These are phyloP conservation scores for Posidonia oceanica DNA, from an alignment of 116 monocot genomes.

Conservation along the genomic window DNA sequence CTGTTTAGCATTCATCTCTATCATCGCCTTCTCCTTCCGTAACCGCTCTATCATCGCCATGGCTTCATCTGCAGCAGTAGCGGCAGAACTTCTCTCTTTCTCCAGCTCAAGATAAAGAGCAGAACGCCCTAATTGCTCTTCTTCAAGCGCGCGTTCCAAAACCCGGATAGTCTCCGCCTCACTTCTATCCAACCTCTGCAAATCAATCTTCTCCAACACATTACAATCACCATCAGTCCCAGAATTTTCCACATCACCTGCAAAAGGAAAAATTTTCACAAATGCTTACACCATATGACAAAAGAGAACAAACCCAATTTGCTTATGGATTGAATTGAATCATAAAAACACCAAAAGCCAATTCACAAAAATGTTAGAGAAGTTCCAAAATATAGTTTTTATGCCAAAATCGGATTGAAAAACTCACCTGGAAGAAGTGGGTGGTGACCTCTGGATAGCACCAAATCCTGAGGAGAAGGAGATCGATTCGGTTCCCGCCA, in stretches of 20 bases:
- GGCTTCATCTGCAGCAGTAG: conserved; percentile 80
- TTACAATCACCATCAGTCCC: conserved; percentile 7
- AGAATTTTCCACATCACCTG: conserved; percentile 1
- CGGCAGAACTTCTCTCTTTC: conserved; percentile 81
- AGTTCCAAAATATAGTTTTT: background rate
- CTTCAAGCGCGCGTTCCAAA: conserved; percentile 44
- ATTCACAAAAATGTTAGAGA: background rate
- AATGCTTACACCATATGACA: no score
- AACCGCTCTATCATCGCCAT: conserved; percentile 90
- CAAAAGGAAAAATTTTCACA: background rate
- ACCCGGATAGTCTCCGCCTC: conserved; percentile 7
- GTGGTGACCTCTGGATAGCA: background rate
- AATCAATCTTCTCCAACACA: background rate
- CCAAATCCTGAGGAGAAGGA: background rate
- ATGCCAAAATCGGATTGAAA: background rate
- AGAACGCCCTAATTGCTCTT: conserved; percentile 31
- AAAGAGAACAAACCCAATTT: background rate
- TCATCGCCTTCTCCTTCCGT: conserved; percentile 74
- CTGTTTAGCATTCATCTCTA: conserved; percentile 76
- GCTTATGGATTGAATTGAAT: no score
- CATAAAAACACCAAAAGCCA: background rate
- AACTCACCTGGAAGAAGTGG: no score
- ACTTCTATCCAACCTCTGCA: conserved; percentile 6
- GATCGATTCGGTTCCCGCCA: background rate
- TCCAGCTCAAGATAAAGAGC: conserved; percentile 63